These are phyloP conservation scores for Naumovozyma baii DNA, from an alignment of 805 yeast genomes.

Conservation along the genomic window DNA sequence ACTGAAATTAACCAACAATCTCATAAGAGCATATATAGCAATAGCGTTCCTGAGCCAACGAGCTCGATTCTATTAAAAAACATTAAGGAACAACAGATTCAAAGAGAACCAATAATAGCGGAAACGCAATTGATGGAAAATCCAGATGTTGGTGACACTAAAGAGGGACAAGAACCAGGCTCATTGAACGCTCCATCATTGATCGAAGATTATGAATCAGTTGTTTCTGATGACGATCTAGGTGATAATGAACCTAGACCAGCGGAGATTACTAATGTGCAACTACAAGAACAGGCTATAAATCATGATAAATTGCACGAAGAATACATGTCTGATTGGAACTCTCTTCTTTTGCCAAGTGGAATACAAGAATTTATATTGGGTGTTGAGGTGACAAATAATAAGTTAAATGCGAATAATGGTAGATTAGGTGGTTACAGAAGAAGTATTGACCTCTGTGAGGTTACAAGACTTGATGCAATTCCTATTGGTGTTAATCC, in stretches of 20 bases:
- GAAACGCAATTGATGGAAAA: no score
- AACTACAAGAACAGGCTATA: conserved; percentile 6
- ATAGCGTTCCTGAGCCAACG: neutral
- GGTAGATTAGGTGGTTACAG: conserved; percentile 24
- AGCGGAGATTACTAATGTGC: conserved; percentile 10
- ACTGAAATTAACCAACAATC: conserved; percentile 18
- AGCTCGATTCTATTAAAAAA: neutral
- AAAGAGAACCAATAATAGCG: conserved; percentile 1
- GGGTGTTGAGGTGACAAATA: conserved; percentile 20
- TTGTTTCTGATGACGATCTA: conserved; percentile 20
- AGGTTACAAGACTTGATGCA: conserved; percentile 17
- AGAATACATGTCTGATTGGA: conserved; percentile 12
- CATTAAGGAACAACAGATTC: neutral
- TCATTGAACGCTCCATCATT: neutral
- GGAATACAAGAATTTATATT: conserved; percentile 30
- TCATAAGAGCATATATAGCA: conserved; percentile 5
- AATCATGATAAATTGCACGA: conserved; percentile 8
- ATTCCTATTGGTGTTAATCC: conserved; percentile 26
- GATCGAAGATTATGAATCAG: conserved; percentile 13
- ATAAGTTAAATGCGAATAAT: conserved; percentile 13
- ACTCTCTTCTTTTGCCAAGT: conserved; percentile 21
- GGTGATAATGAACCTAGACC: conserved; percentile 12
- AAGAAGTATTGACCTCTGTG: conserved; percentile 23
- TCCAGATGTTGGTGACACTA: no score
- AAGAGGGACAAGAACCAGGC: no score